Evolutionary conservation across 2,329 filamentous ascomycete species (phyloP).

Genomic region (Diaporthe ampelina): DNA sequence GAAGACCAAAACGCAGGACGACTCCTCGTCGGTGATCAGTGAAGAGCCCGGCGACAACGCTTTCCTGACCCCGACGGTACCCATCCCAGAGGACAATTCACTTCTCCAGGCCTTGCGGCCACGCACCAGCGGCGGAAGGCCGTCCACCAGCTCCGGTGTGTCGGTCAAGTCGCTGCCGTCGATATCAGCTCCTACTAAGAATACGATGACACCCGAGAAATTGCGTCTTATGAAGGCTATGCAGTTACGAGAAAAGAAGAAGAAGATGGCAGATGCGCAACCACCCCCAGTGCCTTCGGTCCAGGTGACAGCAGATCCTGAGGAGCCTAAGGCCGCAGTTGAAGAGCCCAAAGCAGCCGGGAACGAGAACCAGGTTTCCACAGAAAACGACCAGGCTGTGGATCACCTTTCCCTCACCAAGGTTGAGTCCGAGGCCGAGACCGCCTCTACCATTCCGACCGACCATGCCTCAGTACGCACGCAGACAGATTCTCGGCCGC

Average conservation of each 20-base stretch:
- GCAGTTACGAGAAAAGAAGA: constrained; percentile 89
- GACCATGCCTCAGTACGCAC: constrained; percentile 64
- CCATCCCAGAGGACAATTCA: constrained; percentile 53
- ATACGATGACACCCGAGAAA: constrained; percentile 86
- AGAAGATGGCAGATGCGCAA: constrained; percentile 63
- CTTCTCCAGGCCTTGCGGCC: constrained; percentile 49
- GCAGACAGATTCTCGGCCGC: constrained; percentile 69
- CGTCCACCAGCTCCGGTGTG: constrained; percentile 61
- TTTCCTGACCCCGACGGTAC: constrained; percentile 52
- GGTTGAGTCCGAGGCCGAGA: constrained; percentile 68
- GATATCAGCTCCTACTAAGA: constrained; percentile 52
- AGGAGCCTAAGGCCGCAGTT: constrained; percentile 55
- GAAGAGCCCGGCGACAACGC: constrained; percentile 55
- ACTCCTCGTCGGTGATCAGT: constrained; percentile 49
- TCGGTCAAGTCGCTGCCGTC: constrained; percentile 57
- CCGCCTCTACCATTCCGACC: constrained; percentile 61
- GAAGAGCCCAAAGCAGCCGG: constrained; percentile 39
- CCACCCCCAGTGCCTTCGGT: constrained; percentile 46
- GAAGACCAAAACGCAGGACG: constrained; percentile 60
- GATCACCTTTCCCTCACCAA: constrained; percentile 58
- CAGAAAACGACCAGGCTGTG: constrained; percentile 45
- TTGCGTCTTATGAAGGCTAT: constrained; percentile 93
- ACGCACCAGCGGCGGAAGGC: constrained; percentile 53
- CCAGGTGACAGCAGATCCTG: constrained; percentile 43
- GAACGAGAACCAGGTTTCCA: neutral